Base-by-base conservation (phyloP, 192 early-diverging fungal genomes). In the Phycomyces blakesleeanus region DNA sequence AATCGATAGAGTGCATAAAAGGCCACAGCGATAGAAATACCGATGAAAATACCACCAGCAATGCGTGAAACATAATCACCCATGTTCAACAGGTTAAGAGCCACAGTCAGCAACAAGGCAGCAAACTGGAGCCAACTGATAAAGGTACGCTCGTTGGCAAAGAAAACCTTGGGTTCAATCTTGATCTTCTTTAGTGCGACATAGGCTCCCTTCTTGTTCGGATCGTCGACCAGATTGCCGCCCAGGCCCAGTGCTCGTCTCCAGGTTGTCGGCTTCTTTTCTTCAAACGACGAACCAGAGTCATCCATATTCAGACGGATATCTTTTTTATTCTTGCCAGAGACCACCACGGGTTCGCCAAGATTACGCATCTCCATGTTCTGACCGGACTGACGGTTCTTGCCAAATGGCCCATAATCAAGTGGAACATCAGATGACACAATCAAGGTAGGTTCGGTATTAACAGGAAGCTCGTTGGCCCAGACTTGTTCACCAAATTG, bases 81-180 rank as follows among this genome's bases (percentile, higher is more conserved):
- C 72, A 87, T 85, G 75, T 92, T 93, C 64, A 91, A 79, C 10
- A 93, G 79, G 26, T 78, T 83, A 14, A 93, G 74, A 3, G 88
- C 83, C 34, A 92, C 77, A n/a, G 82, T 81, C n/a, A 84, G 78
- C 9, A 93, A 67, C 2, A 90, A 71, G 6, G 88, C 85, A 62
- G 81, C 84, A 78, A 87, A 90, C 57, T 89, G 83, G 72, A 92
- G 72, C 93, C 93, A 94, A 27, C 81, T 73, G 34, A 94, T 76
- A 73, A 94, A 94, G 3, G 91, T 93, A 40, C 93, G 79, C 71
- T 94, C 93, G 61, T 94, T 94, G 40, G 91, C 91, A 69, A 94
- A 90, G 55, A 87, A 93, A 14, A 91, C 87, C 79, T 94, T 94
- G 39, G 93, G 89, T 64, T 94, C 93, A 3, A 92, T 85, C 29